Evolutionary conservation across 2,329 filamentous ascomycete species (phyloP), one percentile per base, ranked within the genome.

Genomic region (Aspergillus niger): DNA sequence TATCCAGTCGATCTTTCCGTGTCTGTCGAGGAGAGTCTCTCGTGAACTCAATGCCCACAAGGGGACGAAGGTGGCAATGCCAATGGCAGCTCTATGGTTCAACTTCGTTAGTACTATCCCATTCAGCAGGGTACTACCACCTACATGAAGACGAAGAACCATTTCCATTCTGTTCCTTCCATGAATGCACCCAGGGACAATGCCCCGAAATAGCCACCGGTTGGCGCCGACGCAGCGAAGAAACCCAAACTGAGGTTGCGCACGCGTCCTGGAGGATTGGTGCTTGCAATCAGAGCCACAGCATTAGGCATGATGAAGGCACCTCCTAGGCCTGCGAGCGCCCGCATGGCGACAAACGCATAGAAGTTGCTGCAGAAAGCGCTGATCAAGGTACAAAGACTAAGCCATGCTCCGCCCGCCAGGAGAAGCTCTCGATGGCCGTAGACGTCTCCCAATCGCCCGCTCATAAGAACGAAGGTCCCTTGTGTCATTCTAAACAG

Each of bases 391-490:
- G 81, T 82, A 80, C 83, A 87, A 5, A 82, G 43, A 0, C 81
- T 76, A 41, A 85, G 84, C 84, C 85, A 88, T 15, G 76, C 57
- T 30, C 84, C 82, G 2, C 86, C 86, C 55, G 77, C 65, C 7
- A 87, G 66, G 38, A 88, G 81, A 38, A 86, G 71, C 5, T 72
- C 77, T 68, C 85, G 85, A 70, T 87, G 81, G 0, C 86, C 86
- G 60, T 84, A 85, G 0, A 84, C 72, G 44, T 86, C 83, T 2
- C 86, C 85, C 3, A 88, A 70, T 0, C 86, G 80, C 3, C 85
- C 85, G 2, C 81, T 81, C 2, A 85, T 75, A 2, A 89, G 76
- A 32, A 88, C 82, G 65, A 87, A 87, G 0, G 85, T 83, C 10
- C 85, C 85, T 62, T 83, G 81, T 0, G 82, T 80, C 11, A 84